Percentiles rank a stretch among this genome's conserved stretches.
Evolutionary conservation across 2,329 filamentous ascomycete species (phyloP).

Genomic region (Incumbomyces delicatus): DNA sequence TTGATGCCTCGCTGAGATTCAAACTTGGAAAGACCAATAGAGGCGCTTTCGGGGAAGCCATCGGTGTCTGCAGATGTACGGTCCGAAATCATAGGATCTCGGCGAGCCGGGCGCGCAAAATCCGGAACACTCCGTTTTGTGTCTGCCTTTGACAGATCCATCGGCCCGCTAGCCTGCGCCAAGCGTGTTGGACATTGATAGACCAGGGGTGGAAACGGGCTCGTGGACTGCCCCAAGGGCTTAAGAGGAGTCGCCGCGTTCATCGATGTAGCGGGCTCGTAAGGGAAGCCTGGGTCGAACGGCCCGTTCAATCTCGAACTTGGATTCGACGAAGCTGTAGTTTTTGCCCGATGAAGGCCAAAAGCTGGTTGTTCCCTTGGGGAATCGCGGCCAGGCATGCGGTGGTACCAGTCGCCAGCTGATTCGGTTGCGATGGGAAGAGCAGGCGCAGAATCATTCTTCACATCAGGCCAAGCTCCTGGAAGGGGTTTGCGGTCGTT

Average conservation of each 20-base stretch:
- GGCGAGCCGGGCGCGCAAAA: not conserved
- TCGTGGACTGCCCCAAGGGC: not conserved
- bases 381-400: slow-evolving; percentile 7
- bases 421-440: slow-evolving; percentile 3
- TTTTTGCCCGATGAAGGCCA: slow-evolving; percentile 15
- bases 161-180: not conserved
- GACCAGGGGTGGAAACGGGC: not conserved
- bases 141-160: not conserved
- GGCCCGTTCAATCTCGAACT: slow-evolving; percentile 21
- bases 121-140: not conserved
- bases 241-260: too few species aligned
- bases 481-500: slow-evolving; percentile 18
- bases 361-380: not conserved
- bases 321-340: slow-evolving; percentile 20
- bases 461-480: slow-evolving; percentile 11
- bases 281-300: slow-evolving; percentile 19
- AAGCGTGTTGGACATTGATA: not conserved
- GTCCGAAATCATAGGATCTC: not conserved
- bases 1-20: slow-evolving; percentile 2
- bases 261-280: not conserved
- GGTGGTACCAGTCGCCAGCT: slow-evolving; percentile 11
- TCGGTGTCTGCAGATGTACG: not conserved
- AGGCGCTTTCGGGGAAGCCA: slow-evolving; percentile 7
- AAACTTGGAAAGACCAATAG: slow-evolving; percentile 11
- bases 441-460: slow-evolving; percentile 6